A percentile compares a stretch with the other conserved stretches of the same genome.
Evolutionary conservation across 1,139 yeast genomes (phyloP).

Genomic region (Geotrichum armillariae): DNA sequence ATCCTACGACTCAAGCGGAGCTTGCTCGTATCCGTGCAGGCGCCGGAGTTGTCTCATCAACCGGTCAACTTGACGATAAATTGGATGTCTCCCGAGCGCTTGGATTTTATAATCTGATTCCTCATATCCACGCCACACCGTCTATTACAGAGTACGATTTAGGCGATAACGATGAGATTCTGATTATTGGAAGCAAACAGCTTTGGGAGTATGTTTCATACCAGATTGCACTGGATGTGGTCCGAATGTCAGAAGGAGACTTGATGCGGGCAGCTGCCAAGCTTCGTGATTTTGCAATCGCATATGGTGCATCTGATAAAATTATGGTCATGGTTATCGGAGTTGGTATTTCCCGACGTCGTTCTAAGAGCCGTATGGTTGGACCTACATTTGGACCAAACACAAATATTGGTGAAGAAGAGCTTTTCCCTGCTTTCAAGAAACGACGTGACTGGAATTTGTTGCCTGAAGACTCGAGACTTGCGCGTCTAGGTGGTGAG

Average conservation of each 20-base stretch:
- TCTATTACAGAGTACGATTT: constrained; percentile 63
- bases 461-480: constrained; percentile 69
- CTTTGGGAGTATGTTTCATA: constrained; percentile 83
- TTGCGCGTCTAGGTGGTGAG: constrained; percentile 86
- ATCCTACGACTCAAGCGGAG: constrained; percentile 77
- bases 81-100: constrained; percentile 86
- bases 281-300: constrained; percentile 88
- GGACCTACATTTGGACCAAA: constrained; percentile 15
- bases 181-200: constrained; percentile 81
- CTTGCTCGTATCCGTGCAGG: constrained; percentile 85
- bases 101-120: constrained; percentile 83
- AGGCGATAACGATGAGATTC: constrained; percentile 73
- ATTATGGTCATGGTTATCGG: constrained; percentile 84
- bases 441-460: constrained; percentile 54
- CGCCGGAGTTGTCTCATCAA: constrained; percentile 87
- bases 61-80: constrained; percentile 82
- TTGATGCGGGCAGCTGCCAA: constrained; percentile 94
- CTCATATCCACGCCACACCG: constrained; percentile 90
- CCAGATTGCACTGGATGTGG: constrained; percentile 88
- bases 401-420: constrained; percentile 45
- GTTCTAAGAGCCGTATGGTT: constrained; percentile 36
- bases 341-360: constrained; percentile 44
- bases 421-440: constrained; percentile 47
- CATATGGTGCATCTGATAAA: constrained; percentile 85
- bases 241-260: constrained; percentile 79